These are phyloP conservation scores for Epichloe hybrida DNA, from an alignment of 2,329 filamentous ascomycete genomes.

Conservation along the genomic window DNA sequence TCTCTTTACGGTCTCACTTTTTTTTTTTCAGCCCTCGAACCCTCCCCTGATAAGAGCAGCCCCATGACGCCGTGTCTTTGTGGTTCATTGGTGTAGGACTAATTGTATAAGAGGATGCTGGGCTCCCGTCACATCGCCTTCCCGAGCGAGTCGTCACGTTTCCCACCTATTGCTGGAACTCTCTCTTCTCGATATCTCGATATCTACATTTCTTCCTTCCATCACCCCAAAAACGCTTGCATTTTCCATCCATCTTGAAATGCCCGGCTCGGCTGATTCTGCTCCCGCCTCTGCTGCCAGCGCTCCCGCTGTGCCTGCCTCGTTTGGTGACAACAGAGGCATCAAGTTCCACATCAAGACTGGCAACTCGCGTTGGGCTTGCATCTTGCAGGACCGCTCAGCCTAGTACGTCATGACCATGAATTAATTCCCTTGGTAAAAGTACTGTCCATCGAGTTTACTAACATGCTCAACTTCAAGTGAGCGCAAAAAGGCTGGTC, in stretches of 20 bases:
- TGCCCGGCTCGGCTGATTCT: conserved; percentile 9
- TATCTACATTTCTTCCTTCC: not conserved
- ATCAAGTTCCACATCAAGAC: conserved; percentile 35
- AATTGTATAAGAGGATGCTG: conserved; percentile 3
- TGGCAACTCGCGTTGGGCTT: conserved; percentile 24
- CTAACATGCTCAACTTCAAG: conserved; percentile 13
- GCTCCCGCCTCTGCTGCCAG: conserved; percentile 7
- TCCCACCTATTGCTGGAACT: too few species aligned
- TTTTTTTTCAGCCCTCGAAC: not conserved
- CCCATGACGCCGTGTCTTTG: not conserved
- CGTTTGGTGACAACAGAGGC: conserved; percentile 24
- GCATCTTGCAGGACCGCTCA: conserved; percentile 30
- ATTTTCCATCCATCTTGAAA: conserved; percentile 1
- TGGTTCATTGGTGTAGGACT: not conserved
- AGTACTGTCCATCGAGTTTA: conserved; percentile 2
- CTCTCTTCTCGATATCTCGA: not conserved
- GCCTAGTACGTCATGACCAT: conserved; percentile 25
- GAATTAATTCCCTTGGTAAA: not conserved
- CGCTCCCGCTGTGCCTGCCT: conserved; percentile 9
- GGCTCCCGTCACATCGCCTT: not conserved
- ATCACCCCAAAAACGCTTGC: too few species aligned
- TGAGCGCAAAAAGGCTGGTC: conserved; percentile 25
- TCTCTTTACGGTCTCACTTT: not conserved
- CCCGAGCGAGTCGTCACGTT: not conserved
- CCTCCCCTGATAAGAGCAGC: not conserved